Base-by-base conservation (phyloP, 352 stramenopile species). In the Saprolegnia parasitica region DNA sequence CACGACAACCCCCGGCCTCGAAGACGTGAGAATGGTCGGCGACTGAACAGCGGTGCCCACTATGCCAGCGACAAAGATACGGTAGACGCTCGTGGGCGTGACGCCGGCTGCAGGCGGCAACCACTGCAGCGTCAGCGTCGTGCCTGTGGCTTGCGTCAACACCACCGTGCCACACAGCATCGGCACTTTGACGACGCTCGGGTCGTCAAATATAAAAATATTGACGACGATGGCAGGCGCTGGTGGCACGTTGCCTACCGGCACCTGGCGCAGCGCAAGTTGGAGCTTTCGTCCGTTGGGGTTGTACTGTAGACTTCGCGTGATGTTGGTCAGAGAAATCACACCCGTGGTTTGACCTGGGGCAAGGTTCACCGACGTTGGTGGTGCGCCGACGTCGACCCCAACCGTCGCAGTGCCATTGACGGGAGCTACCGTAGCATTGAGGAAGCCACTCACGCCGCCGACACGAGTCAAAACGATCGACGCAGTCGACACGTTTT, bases 371-470 rank as follows among this genome's bases (percentile, higher is more conserved):
- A 66, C 10, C 16, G 58, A 54, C 11, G 40, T 52, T 8, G 8
- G 8, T 52, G n/a, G 35, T 11, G 55, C 5, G 3, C 10, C 10
- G n/a, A 49, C n/a, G 58, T 52, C 13, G 29, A 35, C 37, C 20
- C 21, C 39, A 24, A 37, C 23, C 10, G 10, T 11, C 13, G 61
- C 37, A 32, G 15, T 26, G 16, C 42, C 61, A 39, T 37, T 56
- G 3, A 26, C 5, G 13, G 40, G 11, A 15, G 32, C 26, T 9
- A 67, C 49, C 13, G 11, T 56, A 29, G 42, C 61, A 37, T 56
- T 60, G 52, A 55, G 47, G 47, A 55, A 54, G 3, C 58, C 58
- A 66, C 58, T 66, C 10, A 39, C 11, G 1, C 58, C 58, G 24
- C 26, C 26, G 11, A 15, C 10, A 9, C 61, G 61, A 23, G 42